Conservation (phyloP, 148 eudicot species). For the Chenopodium suecicum region DNA sequence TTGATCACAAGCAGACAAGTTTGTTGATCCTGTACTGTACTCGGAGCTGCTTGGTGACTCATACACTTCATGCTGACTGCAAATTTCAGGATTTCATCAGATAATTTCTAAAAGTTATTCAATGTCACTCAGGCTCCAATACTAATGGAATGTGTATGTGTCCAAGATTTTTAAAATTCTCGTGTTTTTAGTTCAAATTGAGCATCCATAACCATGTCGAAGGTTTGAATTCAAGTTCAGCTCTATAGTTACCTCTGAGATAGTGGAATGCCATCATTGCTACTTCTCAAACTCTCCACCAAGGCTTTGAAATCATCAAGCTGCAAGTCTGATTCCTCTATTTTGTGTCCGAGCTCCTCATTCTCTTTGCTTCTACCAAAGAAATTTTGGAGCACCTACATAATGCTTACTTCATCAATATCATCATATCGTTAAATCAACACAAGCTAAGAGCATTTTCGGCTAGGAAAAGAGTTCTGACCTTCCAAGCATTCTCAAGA, state of each 20-base stretch:
- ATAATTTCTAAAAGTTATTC: background rate
- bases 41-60: slow-evolving; percentile 82
- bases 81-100: slow-evolving; percentile 17
- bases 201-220: background rate
- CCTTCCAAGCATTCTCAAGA: slow-evolving; percentile 94
- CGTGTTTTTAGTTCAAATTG: background rate
- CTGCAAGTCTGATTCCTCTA: slow-evolving; percentile 50
- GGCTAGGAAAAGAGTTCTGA: slow-evolving; percentile 29
- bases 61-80: slow-evolving; percentile 62
- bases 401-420: background rate
- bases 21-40: slow-evolving; percentile 70
- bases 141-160: background rate
- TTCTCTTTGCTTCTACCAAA: slow-evolving; percentile 59
- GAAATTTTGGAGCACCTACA: slow-evolving; percentile 70
- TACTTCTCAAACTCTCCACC: slow-evolving; percentile 57
- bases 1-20: slow-evolving; percentile 49
- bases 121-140: too few relatives aligned
- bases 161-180: background rate
- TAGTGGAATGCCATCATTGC: slow-evolving; percentile 45
- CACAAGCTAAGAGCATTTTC: background rate
- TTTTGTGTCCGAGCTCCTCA: slow-evolving; percentile 32
- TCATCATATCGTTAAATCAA: slow-evolving; percentile 2
- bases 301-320: slow-evolving; percentile 56
- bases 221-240: background rate
- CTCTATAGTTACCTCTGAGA: slow-evolving; percentile 55